Percentiles rank a stretch among this genome's conserved stretches.
phyloP scores from a whole-genome alignment of 352 stramenopile genomes.

The Phytophthora pini region DNA sequence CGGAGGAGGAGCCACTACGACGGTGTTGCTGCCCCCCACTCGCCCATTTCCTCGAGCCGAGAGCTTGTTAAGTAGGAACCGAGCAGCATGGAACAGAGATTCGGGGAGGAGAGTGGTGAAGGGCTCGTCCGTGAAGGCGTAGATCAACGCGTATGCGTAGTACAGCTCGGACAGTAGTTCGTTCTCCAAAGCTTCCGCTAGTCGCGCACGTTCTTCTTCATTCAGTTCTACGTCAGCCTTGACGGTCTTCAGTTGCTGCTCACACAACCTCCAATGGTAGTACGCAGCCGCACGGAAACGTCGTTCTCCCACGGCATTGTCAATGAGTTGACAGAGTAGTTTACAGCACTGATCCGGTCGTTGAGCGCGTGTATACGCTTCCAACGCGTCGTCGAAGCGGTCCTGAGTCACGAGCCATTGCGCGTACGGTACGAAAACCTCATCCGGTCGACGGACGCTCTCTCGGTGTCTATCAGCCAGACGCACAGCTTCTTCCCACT shows the following conservation, averaged over 20 bases:
- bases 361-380: slow-evolving; percentile 88
- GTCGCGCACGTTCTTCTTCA: slow-evolving; percentile 36
- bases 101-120: slow-evolving; percentile 94
- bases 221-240: slow-evolving; percentile 28
- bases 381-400: slow-evolving; percentile 92
- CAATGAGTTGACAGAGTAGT: slow-evolving; percentile 90
- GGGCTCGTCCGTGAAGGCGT: slow-evolving; percentile 93
- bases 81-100: slow-evolving; percentile 92
- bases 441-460: slow-evolving; percentile 82
- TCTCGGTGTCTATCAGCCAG: slow-evolving; percentile 86
- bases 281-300: slow-evolving; percentile 93
- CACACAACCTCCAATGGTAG: slow-evolving; percentile 93
- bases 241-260: slow-evolving; percentile 76
- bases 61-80: slow-evolving; percentile 94
- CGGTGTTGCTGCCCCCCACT: slow-evolving; percentile 23
- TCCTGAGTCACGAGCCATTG: slow-evolving; percentile 93
- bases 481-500: slow-evolving; percentile 94
- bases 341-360: slow-evolving; percentile 83
- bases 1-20: slow-evolving; percentile 42
- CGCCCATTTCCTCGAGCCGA: slow-evolving; percentile 34
- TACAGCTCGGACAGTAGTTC: slow-evolving; percentile 91
- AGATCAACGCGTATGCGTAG: slow-evolving; percentile 94
- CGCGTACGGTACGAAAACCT: slow-evolving; percentile 94
- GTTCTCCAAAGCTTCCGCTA: slow-evolving; percentile 59
- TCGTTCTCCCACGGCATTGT: slow-evolving; percentile 87